These are phyloP conservation scores for Saprolegnia diclina DNA, from an alignment of 352 stramenopile genomes.

Conservation along the genomic window DNA sequence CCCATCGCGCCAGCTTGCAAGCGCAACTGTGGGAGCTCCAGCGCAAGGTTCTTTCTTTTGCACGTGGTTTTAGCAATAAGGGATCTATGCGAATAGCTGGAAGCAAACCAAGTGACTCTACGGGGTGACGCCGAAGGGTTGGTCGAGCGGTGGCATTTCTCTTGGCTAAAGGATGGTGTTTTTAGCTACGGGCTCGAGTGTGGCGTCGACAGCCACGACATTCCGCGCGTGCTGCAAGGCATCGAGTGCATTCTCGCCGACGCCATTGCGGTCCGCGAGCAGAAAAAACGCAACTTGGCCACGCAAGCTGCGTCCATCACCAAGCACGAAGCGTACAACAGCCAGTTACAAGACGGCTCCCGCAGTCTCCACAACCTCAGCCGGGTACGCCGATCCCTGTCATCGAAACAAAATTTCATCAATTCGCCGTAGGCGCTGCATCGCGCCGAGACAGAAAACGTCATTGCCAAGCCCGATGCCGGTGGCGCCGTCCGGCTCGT, in stretches of 20 bases:
- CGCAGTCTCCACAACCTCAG: constrained; percentile 6
- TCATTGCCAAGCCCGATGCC: constrained; percentile 23
- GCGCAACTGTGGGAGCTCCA: constrained; percentile 25
- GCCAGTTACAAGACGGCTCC: not conserved
- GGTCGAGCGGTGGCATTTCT: not conserved
- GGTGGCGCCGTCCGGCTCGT: constrained; percentile 17
- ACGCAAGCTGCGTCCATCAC: not conserved
- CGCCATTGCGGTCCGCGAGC: not conserved
- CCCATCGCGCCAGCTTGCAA: constrained; percentile 10
- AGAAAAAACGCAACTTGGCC: constrained; percentile 12
- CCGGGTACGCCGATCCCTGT: not conserved
- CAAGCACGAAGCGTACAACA: not conserved
- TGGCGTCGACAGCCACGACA: not conserved
- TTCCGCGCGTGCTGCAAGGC: constrained; percentile 10
- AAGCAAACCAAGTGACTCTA: constrained; percentile 19
- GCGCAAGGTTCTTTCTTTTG: not conserved
- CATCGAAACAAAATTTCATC: not conserved
- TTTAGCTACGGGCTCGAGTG: constrained; percentile 23
- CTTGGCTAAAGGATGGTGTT: not conserved
- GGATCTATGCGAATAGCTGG: constrained; percentile 1
- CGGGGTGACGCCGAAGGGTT: constrained; percentile 24
- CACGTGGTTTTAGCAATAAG: not conserved
- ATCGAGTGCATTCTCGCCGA: constrained; percentile 15
- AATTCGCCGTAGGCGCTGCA: not conserved
- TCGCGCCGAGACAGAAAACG: constrained; percentile 21